These are phyloP conservation scores for Pseudogymnoascus sp. DNA, from an alignment of 2,329 filamentous ascomycete species.

Conservation along the genomic window DNA sequence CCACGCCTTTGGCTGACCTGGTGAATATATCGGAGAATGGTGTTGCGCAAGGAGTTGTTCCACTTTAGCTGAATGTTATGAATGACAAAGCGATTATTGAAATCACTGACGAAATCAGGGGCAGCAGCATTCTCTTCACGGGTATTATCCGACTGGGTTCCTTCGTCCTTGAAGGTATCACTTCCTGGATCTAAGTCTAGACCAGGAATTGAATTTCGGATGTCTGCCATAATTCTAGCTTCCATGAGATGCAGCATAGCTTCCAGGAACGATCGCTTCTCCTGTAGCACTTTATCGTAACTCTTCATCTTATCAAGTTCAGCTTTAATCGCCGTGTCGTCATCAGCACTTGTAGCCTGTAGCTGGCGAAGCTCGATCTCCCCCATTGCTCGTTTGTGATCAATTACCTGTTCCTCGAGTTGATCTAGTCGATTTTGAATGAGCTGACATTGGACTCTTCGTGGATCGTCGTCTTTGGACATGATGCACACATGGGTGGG, in stretches of 20 bases:
- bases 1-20: conserved; percentile 93
- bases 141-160: conserved; percentile 48
- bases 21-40: conserved; percentile 93
- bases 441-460: conserved; percentile 77
- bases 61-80: conserved; percentile 97
- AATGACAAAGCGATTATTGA: conserved; percentile 96
- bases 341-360: conserved; percentile 30
- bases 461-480: conserved; percentile 81
- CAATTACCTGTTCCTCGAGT: conserved; percentile 67
- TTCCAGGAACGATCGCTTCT: conserved; percentile 51
- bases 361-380: conserved; percentile 64
- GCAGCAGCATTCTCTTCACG: conserved; percentile 56
- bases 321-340: conserved; percentile 43
- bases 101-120: conserved; percentile 83
- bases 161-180: conserved; percentile 33
- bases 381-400: conserved; percentile 63
- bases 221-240: conserved; percentile 23
- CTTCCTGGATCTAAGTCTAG: conserved; percentile 32
- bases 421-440: conserved; percentile 73
- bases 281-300: conserved; percentile 47
- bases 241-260: conserved; percentile 38
- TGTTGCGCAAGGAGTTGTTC: conserved; percentile 94
- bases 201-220: conserved; percentile 20
- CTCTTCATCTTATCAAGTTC: conserved; percentile 53
- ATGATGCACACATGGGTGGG: conserved; percentile 93